Evolutionary conservation across 495 filamentous ascomycete species (phyloP), one percentile per base, ranked within the genome.

Genomic region (Xylaria longipes): DNA sequence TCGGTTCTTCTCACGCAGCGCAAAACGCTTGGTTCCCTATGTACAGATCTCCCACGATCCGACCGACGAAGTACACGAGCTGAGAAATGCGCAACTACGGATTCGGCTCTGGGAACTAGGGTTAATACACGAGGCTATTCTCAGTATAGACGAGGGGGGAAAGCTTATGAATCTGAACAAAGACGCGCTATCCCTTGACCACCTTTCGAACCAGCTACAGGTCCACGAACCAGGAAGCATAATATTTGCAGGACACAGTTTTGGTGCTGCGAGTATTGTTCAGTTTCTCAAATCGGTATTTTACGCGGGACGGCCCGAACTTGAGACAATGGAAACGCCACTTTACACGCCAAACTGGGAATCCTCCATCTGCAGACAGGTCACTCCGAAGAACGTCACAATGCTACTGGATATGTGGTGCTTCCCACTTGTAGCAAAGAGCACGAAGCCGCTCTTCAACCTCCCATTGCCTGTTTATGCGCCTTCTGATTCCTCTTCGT

Each of bases 351-450:
- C 89, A 3, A 76, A 77, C 3, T 74, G 77, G 15, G 75, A 80
- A 69, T 90, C 86, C 0, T 71, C 81, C 0, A 81, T 94, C 27
- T 74, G 76, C 11, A 67, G 76, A 2, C 93, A 95, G 72, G 86
- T 95, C 69, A 92, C 90, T 0, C 82, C 87, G 1, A 71, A 82
- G 12, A 89, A 86, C 20, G 85, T 91, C 0, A 78, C 89, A 0
- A 81, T 92, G 33, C 80, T 95, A 0, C 86, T 95, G 17, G 93
- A 95, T 73, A 84, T 92, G 75, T 95, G 93, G 93, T 86, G 86
- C 58, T 80, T 94, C 43, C 91, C 92, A 1, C 82, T 94, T 11
- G 82, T 87, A 6, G 85, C 88, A 8, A 81, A 80, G 4, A 75
- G 84, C 6, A 89, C 89, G 2, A 72, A 77, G 3, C 83, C 86